These are phyloP conservation scores for Bretschneidera sinensis DNA, from an alignment of 345 rosid genomes.

Conservation along the genomic window DNA sequence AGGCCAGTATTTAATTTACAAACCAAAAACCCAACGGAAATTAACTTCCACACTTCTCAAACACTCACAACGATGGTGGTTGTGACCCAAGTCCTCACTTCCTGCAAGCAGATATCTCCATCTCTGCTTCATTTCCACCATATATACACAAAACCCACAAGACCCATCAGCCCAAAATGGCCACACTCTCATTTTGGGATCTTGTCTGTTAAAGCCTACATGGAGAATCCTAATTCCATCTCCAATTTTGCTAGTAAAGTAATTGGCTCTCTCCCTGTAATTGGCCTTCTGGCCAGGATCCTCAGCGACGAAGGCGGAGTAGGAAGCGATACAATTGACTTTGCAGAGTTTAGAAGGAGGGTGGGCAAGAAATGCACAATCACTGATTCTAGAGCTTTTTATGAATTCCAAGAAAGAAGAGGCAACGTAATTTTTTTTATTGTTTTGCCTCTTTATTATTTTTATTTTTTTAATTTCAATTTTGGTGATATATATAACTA, in stretches of 20 bases:
- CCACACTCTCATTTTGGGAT: slow-evolving; percentile 25
- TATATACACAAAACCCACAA: slow-evolving; percentile 14
- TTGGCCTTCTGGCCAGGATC: slow-evolving; percentile 86
- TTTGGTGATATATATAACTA: neutral
- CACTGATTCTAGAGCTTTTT: slow-evolving; percentile 80
- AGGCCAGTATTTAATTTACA: slow-evolving; percentile 18
- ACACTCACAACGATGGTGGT: slow-evolving; percentile 43
- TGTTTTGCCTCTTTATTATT: neutral
- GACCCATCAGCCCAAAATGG: slow-evolving; percentile 18
- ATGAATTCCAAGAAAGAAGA: slow-evolving; percentile 75
- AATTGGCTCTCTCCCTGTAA: slow-evolving; percentile 79
- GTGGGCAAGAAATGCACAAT: slow-evolving; percentile 77
- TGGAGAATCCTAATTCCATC: slow-evolving; percentile 71
- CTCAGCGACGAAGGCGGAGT: slow-evolving; percentile 91
- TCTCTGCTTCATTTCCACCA: slow-evolving; percentile 40
- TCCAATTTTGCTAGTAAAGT: slow-evolving; percentile 69
- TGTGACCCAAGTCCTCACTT: slow-evolving; percentile 34
- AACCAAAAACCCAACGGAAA: neutral
- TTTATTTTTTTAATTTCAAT: neutral
- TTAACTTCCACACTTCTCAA: slow-evolving; percentile 4
- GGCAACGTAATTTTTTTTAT: slow-evolving; percentile 46
- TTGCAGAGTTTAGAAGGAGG: slow-evolving; percentile 91
- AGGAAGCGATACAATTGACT: slow-evolving; percentile 76
- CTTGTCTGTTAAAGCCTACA: slow-evolving; percentile 54
- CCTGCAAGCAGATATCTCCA: slow-evolving; percentile 51